Evolutionary conservation across 495 filamentous ascomycete species (phyloP).

Genomic region (Podospora sp.): DNA sequence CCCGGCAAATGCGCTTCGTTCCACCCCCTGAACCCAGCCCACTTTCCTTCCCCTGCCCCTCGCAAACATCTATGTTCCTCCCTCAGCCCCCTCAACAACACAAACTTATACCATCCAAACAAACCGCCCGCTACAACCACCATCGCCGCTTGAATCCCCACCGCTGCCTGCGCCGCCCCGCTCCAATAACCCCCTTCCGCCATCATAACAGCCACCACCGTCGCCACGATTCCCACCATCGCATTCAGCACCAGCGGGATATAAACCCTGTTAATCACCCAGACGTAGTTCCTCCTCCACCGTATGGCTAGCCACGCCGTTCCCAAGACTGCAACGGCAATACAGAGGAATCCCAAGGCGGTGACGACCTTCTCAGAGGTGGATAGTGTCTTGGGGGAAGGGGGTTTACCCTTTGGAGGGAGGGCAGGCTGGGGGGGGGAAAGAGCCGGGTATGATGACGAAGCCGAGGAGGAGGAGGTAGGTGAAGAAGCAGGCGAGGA

Average conservation of each 20-base stretch:
- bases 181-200: not conserved
- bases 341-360: conserved; percentile 34
- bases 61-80: not conserved
- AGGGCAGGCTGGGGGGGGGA: conserved; percentile 25
- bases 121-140: not conserved
- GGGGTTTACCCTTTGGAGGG: not conserved
- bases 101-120: not conserved
- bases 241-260: conserved; percentile 47
- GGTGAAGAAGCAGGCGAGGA: conserved; percentile 35
- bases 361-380: conserved; percentile 4
- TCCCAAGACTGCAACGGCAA: conserved; percentile 28
- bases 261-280: conserved; percentile 49
- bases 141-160: not conserved
- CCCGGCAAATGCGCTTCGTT: not conserved
- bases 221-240: conserved; percentile 50
- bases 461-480: conserved; percentile 47
- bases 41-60: no score
- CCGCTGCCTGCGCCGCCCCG: not conserved
- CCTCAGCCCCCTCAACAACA: not conserved
- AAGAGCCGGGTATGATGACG: conserved; percentile 46
- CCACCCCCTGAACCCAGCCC: not conserved
- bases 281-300: conserved; percentile 46
- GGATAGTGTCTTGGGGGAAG: not conserved
- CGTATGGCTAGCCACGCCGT: conserved; percentile 29
- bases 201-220: conserved; percentile 36